A percentile compares a stretch with the other conserved stretches of the same genome.
phyloP scores from a whole-genome alignment of 306 rosid genomes.

The Cicer yamashitae region DNA sequence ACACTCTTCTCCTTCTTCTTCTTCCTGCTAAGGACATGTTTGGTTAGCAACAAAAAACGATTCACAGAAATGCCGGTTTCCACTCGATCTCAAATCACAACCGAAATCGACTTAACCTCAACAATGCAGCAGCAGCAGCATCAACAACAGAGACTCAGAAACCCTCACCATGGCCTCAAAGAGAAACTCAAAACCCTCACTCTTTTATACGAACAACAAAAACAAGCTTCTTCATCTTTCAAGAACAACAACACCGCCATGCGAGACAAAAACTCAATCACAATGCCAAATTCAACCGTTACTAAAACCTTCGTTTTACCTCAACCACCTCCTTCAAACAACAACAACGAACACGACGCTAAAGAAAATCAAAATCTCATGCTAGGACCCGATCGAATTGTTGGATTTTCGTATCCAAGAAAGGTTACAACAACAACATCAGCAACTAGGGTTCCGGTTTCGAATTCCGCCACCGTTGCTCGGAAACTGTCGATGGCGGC shows the following conservation, averaged over 20 bases:
- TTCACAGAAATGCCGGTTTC: slow-evolving; percentile 80
- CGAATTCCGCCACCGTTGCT: slow-evolving; percentile 53
- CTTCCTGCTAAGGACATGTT: slow-evolving; percentile 53
- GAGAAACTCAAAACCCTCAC: slow-evolving; percentile 89
- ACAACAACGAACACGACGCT: slow-evolving; percentile 34
- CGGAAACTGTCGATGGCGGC: slow-evolving; percentile 75
- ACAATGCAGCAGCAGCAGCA: slow-evolving; percentile 38
- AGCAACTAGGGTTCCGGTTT: background rate
- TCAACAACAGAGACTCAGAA: slow-evolving; percentile 51
- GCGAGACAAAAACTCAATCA: slow-evolving; percentile 68
- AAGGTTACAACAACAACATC: slow-evolving; percentile 36
- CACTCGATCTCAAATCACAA: slow-evolving; percentile 70
- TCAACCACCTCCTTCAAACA: slow-evolving; percentile 47
- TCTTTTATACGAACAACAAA: slow-evolving; percentile 85
- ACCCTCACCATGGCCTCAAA: slow-evolving; percentile 88
- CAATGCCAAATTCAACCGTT: slow-evolving; percentile 63
- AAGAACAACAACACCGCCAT: slow-evolving; percentile 62
- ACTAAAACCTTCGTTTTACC: slow-evolving; percentile 72
- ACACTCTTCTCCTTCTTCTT: slow-evolving; percentile 33
- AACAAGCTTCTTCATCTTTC: slow-evolving; percentile 71
- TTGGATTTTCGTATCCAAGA: slow-evolving; percentile 69
- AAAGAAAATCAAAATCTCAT: slow-evolving; percentile 63
- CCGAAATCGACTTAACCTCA: slow-evolving; percentile 35
- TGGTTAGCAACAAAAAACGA: slow-evolving; percentile 22
- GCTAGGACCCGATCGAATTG: slow-evolving; percentile 59